Base-by-base conservation (phyloP, 2,329 filamentous ascomycete species). In the Epichloe bromicola region DNA sequence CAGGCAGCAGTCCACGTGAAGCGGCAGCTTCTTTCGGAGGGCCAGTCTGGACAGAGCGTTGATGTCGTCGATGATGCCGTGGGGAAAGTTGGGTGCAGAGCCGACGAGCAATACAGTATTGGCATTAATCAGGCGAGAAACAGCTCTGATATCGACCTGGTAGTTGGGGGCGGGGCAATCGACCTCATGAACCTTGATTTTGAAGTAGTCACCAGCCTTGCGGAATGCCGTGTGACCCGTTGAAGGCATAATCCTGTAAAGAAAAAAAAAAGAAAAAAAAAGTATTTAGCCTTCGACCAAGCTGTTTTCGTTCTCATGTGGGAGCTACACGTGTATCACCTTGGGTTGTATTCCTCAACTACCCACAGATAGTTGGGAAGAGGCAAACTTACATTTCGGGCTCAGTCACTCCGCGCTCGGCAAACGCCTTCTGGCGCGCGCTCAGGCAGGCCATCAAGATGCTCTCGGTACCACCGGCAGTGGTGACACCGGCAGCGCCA, bases 51-150 rank as follows among this genome's bases (percentile, higher is more conserved):
- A 95, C 41, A 98, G 80, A 1, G 80, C 79, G 1, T 85, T 71
- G 59, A 98, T 96, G 67, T 97, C 89, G 67, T 98, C 93, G 57
- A 98, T 93, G 64, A 98, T 95, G 54, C 93, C 93, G 65, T 98
- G 93, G 38, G 93, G 93, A 70, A 96, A 98, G 74, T 97, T 98
- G 53, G 93, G 93, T 0, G 93, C 90, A 2, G 88, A 95, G 46
- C 93, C 93, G 48, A 97, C 93, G 4, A 98, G 82, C 30, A 98
- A 74, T 54, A 97, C 72, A 0, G 93, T 98, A 72, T 98, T 98
- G 61, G 85, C 80, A 70, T 96, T 98, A 68, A 98, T 82, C 53
- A 97, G 79, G 34, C 89, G 85, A 15, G 83, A 79, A 45, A 97
- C 86, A 33, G 82, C 79, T 51, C 80, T 74, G 15, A 91, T 72